Evolutionary conservation across 768 basidiomycete species (phyloP).

Genomic region (Tulasnella sp.): DNA sequence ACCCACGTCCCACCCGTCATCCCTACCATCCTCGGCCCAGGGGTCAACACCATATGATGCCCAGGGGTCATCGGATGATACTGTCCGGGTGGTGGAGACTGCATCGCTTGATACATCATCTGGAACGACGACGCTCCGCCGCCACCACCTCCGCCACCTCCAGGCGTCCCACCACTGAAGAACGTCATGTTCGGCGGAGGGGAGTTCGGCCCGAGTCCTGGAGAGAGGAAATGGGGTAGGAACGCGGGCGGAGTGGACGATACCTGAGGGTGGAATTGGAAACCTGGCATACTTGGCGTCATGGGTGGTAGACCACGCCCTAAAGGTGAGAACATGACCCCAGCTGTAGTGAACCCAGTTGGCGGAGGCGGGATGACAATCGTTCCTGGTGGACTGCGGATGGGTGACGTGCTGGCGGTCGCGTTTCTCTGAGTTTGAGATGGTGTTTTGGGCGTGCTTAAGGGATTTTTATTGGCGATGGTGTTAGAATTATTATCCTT

Average conservation of each 20-base stretch:
- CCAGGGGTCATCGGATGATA: neutral
- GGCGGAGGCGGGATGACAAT: constrained; percentile 15
- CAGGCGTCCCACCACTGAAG: neutral
- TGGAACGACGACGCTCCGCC: neutral
- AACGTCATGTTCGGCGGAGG: constrained; percentile 21
- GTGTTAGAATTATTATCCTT: too few relatives aligned
- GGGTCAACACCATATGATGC: neutral
- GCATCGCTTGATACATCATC: neutral
- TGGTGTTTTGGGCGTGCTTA: neutral
- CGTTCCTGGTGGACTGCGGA: constrained; percentile 8
- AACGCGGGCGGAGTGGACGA: constrained; percentile 30
- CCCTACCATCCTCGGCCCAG: neutral
- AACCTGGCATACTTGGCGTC: constrained; percentile 39
- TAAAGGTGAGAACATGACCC: constrained; percentile 17
- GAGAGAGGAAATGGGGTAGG: constrained; percentile 30
- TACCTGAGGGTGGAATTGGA: constrained; percentile 32
- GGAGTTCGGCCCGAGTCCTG: constrained; percentile 30
- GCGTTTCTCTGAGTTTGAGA: neutral
- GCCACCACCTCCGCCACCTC: too few relatives aligned
- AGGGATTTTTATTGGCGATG: too few relatives aligned
- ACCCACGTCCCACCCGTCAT: neutral
- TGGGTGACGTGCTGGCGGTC: neutral
- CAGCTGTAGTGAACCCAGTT: neutral
- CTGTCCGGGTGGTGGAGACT: neutral
- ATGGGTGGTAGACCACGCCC: constrained; percentile 30